Base-by-base conservation (phyloP, 2,329 filamentous ascomycete species). In the Sphaerulina vaccinii region DNA sequence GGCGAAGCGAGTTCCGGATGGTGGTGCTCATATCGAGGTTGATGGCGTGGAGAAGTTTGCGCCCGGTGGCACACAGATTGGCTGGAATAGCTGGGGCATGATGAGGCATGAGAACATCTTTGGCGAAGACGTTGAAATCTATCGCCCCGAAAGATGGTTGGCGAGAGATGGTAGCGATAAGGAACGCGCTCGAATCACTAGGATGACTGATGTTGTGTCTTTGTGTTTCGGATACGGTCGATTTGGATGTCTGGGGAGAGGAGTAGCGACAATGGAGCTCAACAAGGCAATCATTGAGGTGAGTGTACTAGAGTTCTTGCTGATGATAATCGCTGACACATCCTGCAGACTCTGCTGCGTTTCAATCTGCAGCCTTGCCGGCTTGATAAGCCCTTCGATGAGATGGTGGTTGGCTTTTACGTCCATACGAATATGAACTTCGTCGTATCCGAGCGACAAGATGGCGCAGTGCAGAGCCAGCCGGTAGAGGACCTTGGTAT, bases 241-340 rank as follows among this genome's bases (percentile, higher is more conserved):
- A 4, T 71, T 69, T 48, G 68, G 68, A 3, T 71, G 69, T 58
- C 54, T 71, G 2, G 69, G 69, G 5, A 51, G 68, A 15, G 67
- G 68, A 5, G 68, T 71, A 15, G 69, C 69, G 36, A 68, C 60
- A 11, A 70, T 70, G 68, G 69, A 71, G 58, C 42, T 71, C 48
- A 70, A 71, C 60, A 71, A 71, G 54, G 68, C 65, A 8, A 58
- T 71, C 24, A 63, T 69, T 29, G 69, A 71, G 60, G 69, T 70
- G 45, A 62, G 63, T 16, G 8, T n/a, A 5, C n/a, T 21, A 22
- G 10, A 5, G 19, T 13, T 21, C 6, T 35, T 27, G 27, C 15
- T 21, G 6, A 13, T 43, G 23, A 40, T n/a, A 15, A 29, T 22
- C 19, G 11, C 32, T 23, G 21, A 36, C 52, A 16, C 13, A 4